Base-by-base conservation (phyloP, 2,329 filamentous ascomycete genomes). In the Ceratocystis huliohia region DNA sequence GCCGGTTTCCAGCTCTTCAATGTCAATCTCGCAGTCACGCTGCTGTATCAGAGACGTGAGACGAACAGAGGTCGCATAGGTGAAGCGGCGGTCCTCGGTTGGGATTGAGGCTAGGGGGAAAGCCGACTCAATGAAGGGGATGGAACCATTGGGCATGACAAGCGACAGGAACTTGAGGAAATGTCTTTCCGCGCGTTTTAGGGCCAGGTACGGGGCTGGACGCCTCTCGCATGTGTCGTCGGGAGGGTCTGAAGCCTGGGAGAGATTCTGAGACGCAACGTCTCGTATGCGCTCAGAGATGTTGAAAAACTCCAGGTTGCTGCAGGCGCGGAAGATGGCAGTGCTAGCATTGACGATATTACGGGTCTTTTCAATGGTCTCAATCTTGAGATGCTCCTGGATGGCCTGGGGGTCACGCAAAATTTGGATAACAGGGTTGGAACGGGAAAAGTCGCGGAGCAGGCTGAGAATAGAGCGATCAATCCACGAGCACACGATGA, bases 261-360 rank as follows among this genome's bases (percentile, higher is more conserved):
- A 41, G 64, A 62, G 30, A 59, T 68, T 59, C 65, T 61, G 48
- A 5, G 65, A 53, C 15, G 46, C 63, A 30, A 70, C 72, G 70
- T 70, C 72, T 56, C 75, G 72, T 4, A 72, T 73, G 20, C 75
- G 77, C 71, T 89, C 87, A 1, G 86, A 86, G 17, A 88, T 77
- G 70, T 91, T 91, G 77, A 85, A 90, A 73, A 90, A 92, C 72
- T 91, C 88, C 69, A 88, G 82, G 70, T 89, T 91, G 10, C 86
- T 86, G 72, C 85, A 89, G 1, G 79, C 79, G 62, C 86, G 79
- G 70, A 88, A 84, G 17, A 88, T 80, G 1, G 79, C 76, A 25
- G 78, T 80, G 69, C 81, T 83, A 15, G 81, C 79, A 20, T 80
- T 78, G 30, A 89, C 74, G 5, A 89, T 77, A 59, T 82, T 82